Evolutionary conservation across 306 rosid genomes (phyloP).

Genomic region (Castanea crenata): DNA sequence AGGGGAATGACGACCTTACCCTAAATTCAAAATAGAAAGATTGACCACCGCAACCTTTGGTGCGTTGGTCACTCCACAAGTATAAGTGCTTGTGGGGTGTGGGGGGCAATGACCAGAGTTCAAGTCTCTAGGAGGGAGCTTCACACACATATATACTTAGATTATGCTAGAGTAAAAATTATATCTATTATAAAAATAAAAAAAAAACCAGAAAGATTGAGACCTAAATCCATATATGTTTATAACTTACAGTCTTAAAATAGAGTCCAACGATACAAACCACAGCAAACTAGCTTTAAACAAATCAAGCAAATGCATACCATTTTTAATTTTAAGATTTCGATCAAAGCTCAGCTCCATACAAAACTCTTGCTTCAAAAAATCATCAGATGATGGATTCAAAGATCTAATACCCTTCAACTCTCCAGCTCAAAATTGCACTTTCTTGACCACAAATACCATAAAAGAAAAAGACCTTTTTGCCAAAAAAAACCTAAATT

Average conservation of each 20-base stretch:
- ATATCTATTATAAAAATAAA: no score
- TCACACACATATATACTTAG: no score
- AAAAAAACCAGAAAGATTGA: no score
- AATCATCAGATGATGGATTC: conserved; percentile 20
- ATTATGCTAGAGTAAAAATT: no score
- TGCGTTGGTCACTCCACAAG: no score
- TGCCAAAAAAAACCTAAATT: neutral
- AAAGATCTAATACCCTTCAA: conserved; percentile 15
- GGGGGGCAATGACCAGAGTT: no score
- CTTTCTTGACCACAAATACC: conserved; percentile 10
- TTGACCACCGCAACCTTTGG: no score
- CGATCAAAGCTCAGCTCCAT: conserved; percentile 23
- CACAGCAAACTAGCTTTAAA: neutral
- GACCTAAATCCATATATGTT: neutral
- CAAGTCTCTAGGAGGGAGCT: no score
- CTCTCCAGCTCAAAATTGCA: conserved; percentile 2
- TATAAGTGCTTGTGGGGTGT: no score
- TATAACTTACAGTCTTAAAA: neutral
- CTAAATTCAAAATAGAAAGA: no score
- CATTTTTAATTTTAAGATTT: conserved; percentile 40
- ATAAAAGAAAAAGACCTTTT: conserved; percentile 14
- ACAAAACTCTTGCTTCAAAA: conserved; percentile 30
- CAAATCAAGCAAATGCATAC: conserved; percentile 28
- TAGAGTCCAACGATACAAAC: neutral
- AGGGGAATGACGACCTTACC: no score